A percentile compares a stretch with the other conserved stretches of the same genome.
These are phyloP conservation scores for Microdochium trichocladiopsis DNA, from an alignment of 2,329 filamentous ascomycete genomes.

Conservation along the genomic window DNA sequence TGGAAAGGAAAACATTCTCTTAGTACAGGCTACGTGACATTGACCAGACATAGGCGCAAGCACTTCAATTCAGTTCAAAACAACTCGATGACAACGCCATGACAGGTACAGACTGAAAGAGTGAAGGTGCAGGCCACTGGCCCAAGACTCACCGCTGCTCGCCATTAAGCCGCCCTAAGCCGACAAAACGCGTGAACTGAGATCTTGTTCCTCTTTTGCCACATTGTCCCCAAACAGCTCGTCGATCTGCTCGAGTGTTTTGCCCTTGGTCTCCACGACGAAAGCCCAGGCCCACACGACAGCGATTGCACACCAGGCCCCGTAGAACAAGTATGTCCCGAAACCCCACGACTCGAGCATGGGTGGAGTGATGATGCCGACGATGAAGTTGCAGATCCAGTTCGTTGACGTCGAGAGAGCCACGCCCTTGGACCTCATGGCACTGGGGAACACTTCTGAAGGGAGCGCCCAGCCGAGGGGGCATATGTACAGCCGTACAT, in stretches of 20 bases:
- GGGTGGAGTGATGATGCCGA: slow-evolving; percentile 44
- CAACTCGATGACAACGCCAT: too few relatives aligned
- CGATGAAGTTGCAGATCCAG: slow-evolving; percentile 28
- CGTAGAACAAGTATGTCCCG: slow-evolving; percentile 47
- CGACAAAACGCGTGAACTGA: background rate
- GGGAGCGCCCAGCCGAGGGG: slow-evolving; percentile 27
- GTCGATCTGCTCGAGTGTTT: slow-evolving; percentile 39
- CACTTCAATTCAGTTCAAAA: too few relatives aligned
- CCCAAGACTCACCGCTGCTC: too few relatives aligned
- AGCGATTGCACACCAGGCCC: slow-evolving; percentile 41
- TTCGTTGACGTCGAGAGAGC: slow-evolving; percentile 21
- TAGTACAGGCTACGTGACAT: too few relatives aligned
- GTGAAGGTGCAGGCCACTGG: too few relatives aligned
- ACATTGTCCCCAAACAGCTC: slow-evolving; percentile 15
- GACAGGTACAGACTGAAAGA: too few relatives aligned
- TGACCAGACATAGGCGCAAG: too few relatives aligned
- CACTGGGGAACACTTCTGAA: slow-evolving; percentile 26
- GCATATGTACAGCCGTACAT: slow-evolving; percentile 21
- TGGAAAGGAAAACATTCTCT: too few relatives aligned
- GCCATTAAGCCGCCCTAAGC: background rate
- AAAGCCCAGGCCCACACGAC: slow-evolving; percentile 38
- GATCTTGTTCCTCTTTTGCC: slow-evolving; percentile 2
- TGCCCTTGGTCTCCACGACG: slow-evolving; percentile 41
- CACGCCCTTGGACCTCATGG: slow-evolving; percentile 26
- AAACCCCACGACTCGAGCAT: slow-evolving; percentile 41